Percentiles rank a stretch among this genome's conserved stretches.
These are phyloP conservation scores for Glycine latifolia DNA, from an alignment of 306 rosid species.

Conservation along the genomic window DNA sequence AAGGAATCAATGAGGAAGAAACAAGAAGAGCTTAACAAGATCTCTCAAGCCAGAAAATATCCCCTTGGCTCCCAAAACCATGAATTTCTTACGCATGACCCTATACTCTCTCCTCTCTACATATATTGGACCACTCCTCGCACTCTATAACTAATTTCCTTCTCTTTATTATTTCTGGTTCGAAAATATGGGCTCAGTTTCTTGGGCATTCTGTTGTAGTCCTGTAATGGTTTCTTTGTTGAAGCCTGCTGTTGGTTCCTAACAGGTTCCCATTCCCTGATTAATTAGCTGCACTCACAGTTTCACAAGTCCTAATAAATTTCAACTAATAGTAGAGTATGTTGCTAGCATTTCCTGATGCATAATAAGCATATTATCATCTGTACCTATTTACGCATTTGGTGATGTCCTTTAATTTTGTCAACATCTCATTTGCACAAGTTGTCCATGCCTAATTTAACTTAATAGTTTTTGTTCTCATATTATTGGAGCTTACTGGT, in stretches of 20 bases:
- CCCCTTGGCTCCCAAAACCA: neutral
- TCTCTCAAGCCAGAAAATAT: neutral
- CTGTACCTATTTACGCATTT: neutral
- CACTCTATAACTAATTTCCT: neutral
- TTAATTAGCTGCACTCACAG: too few species aligned
- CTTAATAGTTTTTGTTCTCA: neutral
- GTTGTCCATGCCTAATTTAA: neutral
- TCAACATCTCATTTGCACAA: neutral
- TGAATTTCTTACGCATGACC: neutral
- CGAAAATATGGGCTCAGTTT: neutral
- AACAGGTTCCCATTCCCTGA: neutral
- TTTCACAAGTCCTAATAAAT: too few species aligned
- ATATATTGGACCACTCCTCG: neutral
- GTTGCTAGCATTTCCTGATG: neutral
- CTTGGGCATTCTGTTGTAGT: neutral
- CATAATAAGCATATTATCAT: neutral
- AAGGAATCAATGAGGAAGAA: neutral
- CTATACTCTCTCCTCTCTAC: neutral
- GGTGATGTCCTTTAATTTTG: neutral
- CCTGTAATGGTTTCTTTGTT: neutral
- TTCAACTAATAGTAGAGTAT: neutral
- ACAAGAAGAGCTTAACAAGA: neutral
- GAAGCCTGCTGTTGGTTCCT: neutral
- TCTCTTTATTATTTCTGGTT: too few species aligned
- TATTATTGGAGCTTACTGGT: slow-evolving; percentile 3